phyloP scores from a whole-genome alignment of 1,284 basidiomycete genomes.

The Cryptococcus sp. region DNA sequence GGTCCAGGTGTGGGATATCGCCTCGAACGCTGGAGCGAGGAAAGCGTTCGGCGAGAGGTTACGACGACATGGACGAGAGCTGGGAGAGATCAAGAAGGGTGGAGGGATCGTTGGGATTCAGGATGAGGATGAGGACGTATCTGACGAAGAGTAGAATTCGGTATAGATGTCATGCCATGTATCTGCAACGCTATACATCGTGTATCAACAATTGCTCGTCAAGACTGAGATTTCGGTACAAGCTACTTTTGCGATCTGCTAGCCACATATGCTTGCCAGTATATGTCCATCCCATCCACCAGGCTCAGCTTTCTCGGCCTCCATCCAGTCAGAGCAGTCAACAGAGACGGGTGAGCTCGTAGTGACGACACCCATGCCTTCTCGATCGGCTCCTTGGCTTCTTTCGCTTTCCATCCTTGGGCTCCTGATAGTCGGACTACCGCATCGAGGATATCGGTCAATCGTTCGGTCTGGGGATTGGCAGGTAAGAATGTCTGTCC shows the following conservation, averaged over 20 bases:
- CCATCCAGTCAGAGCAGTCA: slow-evolving; percentile 52
- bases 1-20: slow-evolving; percentile 91
- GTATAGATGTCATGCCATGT: too few relatives aligned
- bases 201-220: background rate
- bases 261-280: slow-evolving; percentile 38
- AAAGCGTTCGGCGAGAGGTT: slow-evolving; percentile 73
- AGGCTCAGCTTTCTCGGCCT: slow-evolving; percentile 49
- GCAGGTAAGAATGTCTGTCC: slow-evolving; percentile 52
- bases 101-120: slow-evolving; percentile 63
- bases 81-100: slow-evolving; percentile 57
- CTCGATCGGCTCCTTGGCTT: slow-evolving; percentile 39
- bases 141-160: slow-evolving; percentile 1
- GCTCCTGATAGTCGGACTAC: slow-evolving; percentile 49
- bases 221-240: background rate
- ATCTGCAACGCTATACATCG: too few relatives aligned
- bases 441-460: slow-evolving; percentile 50
- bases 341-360: slow-evolving; percentile 49
- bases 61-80: slow-evolving; percentile 58
- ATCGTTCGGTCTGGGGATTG: slow-evolving; percentile 51
- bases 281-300: slow-evolving; percentile 51
- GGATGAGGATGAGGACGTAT: slow-evolving; percentile 56
- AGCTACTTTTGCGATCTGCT: too few relatives aligned
- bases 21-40: slow-evolving; percentile 66
- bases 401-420: slow-evolving; percentile 22
- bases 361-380: slow-evolving; percentile 19